A percentile compares a stretch with the other conserved stretches of the same genome.
These are phyloP conservation scores for Euphorbia pulcherrima DNA, from an alignment of 345 rosid genomes.

Conservation along the genomic window DNA sequence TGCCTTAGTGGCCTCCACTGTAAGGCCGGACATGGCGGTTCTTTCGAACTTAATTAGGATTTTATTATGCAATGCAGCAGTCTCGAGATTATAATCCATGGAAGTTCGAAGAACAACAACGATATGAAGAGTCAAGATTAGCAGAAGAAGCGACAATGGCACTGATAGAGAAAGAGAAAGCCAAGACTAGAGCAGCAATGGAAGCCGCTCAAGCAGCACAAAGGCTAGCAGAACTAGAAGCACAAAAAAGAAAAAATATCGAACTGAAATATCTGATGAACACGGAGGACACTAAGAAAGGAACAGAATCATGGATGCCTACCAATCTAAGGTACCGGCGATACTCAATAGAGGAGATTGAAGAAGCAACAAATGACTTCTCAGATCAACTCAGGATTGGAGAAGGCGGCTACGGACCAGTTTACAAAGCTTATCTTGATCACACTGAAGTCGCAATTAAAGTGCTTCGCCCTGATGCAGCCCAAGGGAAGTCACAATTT, in stretches of 20 bases:
- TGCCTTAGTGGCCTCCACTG: no score
- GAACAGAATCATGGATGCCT: neutral
- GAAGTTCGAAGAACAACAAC: neutral
- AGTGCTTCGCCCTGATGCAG: neutral
- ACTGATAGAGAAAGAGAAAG: neutral
- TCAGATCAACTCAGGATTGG: neutral
- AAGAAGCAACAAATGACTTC: neutral
- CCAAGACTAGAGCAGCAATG: neutral
- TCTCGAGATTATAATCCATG: neutral
- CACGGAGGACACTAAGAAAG: neutral
- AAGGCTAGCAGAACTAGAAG: neutral
- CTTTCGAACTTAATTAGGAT: no score
- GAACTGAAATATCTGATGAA: neutral
- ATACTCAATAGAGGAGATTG: neutral
- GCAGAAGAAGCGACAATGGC: constrained; percentile 1
- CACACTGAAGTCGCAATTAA: neutral
- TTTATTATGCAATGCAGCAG: no score
- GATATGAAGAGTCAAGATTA: neutral
- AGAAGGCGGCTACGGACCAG: neutral
- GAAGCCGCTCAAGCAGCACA: neutral
- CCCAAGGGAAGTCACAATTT: neutral
- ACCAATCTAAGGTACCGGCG: neutral
- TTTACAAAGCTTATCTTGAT: neutral
- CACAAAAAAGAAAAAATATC: neutral
- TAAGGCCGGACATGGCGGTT: no score